Base-by-base conservation (phyloP, 257 asterid genomes). In the Capsicum baccatum region DNA sequence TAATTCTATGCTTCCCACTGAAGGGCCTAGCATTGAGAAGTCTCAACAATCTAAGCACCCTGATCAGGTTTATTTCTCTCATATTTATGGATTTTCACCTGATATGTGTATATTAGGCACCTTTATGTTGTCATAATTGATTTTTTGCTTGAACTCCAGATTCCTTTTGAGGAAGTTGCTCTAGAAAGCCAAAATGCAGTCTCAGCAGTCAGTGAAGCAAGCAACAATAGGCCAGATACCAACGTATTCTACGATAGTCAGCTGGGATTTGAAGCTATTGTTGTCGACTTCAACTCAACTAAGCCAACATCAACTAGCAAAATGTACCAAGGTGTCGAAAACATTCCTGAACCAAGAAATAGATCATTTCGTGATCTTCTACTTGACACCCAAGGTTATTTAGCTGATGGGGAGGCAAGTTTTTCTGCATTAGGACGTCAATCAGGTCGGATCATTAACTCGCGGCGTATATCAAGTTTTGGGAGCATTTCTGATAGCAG, bases 401-500 rank as follows among this genome's bases (percentile, higher is more conserved):
- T 85, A 17, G 94, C 91, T 35, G 91, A 68, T 12, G 99, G 93
- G 56, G 97, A 94, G 90, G 79, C 92, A 3, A 96, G 99, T 83
- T 94, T 93, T 92, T 90, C 98, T 19, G 88, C 91, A 4, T 83
- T 83, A 50, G 88, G 88, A 54, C 86, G 84, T 79, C 79, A 58
- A 19, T 78, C 90, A 33, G 92, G 91, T 83, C 86, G 84, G 44
- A 73, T 89, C 21, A 82, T 91, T 50, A 86, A 81, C 86, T 91
- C 98, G 0, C 97, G 96, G 83, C 94, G 92, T 12, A 78, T 91
- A 21, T 39, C 94, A 21, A 78, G 54, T 86, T 92, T 94, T 2
- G 98, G 94, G 44, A 96, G 95, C 91, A 79, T 86, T 58, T 96
- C 98, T 83, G 89, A 94, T 83, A 90, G 93, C 88, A 94, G 98